phyloP scores from a whole-genome alignment of 2,329 filamentous ascomycete genomes.

The Monosporascus cannonballus region DNA sequence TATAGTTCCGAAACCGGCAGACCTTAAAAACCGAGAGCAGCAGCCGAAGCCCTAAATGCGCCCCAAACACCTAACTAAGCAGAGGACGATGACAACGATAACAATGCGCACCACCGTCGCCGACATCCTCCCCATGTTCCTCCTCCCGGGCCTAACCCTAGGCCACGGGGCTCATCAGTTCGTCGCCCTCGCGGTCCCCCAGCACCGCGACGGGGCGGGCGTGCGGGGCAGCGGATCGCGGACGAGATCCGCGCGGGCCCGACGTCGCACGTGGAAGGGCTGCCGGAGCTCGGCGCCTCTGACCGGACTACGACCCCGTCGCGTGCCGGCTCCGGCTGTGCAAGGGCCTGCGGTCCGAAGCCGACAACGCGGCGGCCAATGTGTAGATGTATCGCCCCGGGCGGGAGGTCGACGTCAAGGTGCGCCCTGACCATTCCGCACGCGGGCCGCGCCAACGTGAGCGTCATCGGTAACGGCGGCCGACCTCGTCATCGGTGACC shows the following conservation, averaged over 20 bases:
- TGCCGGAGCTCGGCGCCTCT: constrained; percentile 22
- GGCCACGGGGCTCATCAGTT: constrained; percentile 15
- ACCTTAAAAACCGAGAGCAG: too few species aligned
- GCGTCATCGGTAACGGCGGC: constrained; percentile 38
- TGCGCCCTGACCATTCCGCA: constrained; percentile 40
- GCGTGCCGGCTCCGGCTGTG: constrained; percentile 32
- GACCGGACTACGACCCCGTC: constrained; percentile 18
- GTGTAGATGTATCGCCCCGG: constrained; percentile 34
- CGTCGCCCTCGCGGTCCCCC: constrained; percentile 16
- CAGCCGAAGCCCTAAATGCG: too few species aligned
- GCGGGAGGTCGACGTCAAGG: constrained; percentile 34
- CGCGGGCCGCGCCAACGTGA: constrained; percentile 41
- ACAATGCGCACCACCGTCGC: not conserved
- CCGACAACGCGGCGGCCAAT: constrained; percentile 29
- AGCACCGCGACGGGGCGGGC: constrained; percentile 18
- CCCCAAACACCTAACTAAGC: not conserved
- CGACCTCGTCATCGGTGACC: constrained; percentile 30
- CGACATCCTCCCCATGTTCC: constrained; percentile 15
- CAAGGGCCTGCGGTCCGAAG: constrained; percentile 31
- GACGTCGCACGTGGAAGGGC: constrained; percentile 25
- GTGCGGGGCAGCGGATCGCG: constrained; percentile 19
- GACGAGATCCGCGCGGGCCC: constrained; percentile 18
- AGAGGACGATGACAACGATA: not conserved
- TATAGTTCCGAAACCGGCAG: too few species aligned
- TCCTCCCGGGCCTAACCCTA: constrained; percentile 18